Base-by-base conservation (phyloP, 2,329 filamentous ascomycete species). In the Microsporum canis region DNA sequence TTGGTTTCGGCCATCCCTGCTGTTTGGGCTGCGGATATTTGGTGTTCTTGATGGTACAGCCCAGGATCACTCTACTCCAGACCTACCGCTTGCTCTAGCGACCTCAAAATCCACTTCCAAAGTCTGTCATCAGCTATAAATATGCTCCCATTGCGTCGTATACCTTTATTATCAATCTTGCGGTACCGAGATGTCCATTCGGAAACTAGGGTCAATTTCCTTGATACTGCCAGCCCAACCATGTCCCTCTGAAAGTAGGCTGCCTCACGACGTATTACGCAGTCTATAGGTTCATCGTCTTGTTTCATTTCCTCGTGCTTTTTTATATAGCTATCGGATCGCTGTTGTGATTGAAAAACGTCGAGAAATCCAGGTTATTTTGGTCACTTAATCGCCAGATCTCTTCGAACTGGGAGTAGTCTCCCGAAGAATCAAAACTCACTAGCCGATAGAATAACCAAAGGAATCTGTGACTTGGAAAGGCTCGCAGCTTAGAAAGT, bases 61-160 rank as follows among this genome's bases (percentile, higher is more conserved):
- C 17, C 17, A 23, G 17, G 17, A 23, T 23, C n/a, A 41, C 39
- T 49, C 23, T 33, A 51, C 27, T 51, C 47, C 27, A 51, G 47
- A 51, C 47, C 47, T 33, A 14, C 55, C 41, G 17, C 60, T 34
- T 61, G 60, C 55, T 62, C 57, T 39, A 62, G 47, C 23, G 60
- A 62, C 41, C 51, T 59, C 33, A 59, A 36, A 38, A 59, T 36
- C 60, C 56, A 59, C 38, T 47, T 62, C 45, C 60, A 59, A 45
- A 62, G 33, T 29, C 39, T 62, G 45, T 62, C 45, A 49, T 62
- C 60, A 47, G 57, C 60, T 14, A 62, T 57, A 45, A 59, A 61
- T 58, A 58, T 38, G 8, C 49, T 55, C 33, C 56, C 56, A 49
- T 59, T 61, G 45, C 43, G 36, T 59, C 60, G 56, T 41, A 61